Evolutionary conservation across 345 rosid species (phyloP).

Genomic region (Viola odorata): DNA sequence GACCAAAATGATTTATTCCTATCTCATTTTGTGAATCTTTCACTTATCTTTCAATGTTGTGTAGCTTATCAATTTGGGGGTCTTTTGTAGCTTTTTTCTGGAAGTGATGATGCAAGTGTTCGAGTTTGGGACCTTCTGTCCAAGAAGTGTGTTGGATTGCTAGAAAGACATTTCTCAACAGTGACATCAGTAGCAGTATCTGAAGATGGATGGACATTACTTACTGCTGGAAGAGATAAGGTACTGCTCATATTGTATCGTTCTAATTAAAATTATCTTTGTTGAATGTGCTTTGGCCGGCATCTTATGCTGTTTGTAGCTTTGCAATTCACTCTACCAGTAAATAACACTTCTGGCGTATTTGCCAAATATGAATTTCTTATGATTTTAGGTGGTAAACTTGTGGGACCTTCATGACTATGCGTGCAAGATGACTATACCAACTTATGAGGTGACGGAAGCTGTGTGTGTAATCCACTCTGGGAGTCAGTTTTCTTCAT

Average conservation of each 20-base stretch:
- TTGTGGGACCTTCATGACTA: slow-evolving; percentile 83
- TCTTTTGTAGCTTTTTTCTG: slow-evolving; percentile 65
- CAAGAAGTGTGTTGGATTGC: slow-evolving; percentile 64
- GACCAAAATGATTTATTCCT: too few species aligned
- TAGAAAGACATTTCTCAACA: slow-evolving; percentile 77
- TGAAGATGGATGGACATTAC: slow-evolving; percentile 75
- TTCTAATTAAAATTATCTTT: neutral
- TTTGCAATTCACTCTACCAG: neutral
- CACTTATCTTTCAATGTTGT: neutral
- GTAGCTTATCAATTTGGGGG: slow-evolving; percentile 5
- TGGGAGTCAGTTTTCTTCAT: slow-evolving; percentile 46
- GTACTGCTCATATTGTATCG: slow-evolving; percentile 23
- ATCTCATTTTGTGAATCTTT: neutral
- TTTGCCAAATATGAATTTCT: slow-evolving; percentile 5
- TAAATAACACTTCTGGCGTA: neutral
- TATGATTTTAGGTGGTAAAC: slow-evolving; percentile 69
- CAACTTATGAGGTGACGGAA: slow-evolving; percentile 80
- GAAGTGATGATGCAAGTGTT: slow-evolving; percentile 79
- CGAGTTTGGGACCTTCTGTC: slow-evolving; percentile 80
- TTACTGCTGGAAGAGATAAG: slow-evolving; percentile 92
- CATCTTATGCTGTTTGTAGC: neutral
- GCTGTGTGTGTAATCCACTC: slow-evolving; percentile 52
- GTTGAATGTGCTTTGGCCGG: slow-evolving; percentile 4
- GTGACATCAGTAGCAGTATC: slow-evolving; percentile 78
- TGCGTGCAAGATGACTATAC: slow-evolving; percentile 67